These are phyloP conservation scores for Kodamaea derodonti DNA, from an alignment of 1,139 yeast species.

Conservation along the genomic window DNA sequence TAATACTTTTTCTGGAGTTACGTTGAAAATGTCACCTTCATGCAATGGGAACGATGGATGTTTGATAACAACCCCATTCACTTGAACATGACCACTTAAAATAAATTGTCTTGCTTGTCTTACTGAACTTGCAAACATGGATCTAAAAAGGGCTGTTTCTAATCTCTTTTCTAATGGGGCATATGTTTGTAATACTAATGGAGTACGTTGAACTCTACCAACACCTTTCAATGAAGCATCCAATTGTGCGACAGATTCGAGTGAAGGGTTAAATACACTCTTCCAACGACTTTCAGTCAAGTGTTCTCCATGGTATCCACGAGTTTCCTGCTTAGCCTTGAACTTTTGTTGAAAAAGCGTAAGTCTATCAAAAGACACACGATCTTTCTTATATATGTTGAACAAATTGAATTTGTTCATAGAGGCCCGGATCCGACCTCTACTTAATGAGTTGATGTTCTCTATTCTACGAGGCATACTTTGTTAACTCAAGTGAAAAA, in stretches of 20 bases:
- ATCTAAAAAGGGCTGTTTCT: conserved; percentile 84
- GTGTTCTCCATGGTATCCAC: conserved; percentile 96
- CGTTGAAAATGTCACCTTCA: conserved; percentile 85
- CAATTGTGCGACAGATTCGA: conserved; percentile 82
- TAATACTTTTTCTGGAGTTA: conserved; percentile 81
- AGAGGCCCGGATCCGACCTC: conserved; percentile 82
- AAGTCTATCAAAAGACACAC: conserved; percentile 48
- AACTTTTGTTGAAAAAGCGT: conserved; percentile 88
- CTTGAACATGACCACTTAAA: conserved; percentile 76
- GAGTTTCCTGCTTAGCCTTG: conserved; percentile 84
- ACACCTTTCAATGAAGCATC: conserved; percentile 70
- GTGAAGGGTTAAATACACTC: conserved; percentile 63
- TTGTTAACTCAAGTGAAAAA: background rate
- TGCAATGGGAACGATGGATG: conserved; percentile 78
- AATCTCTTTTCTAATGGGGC: conserved; percentile 85
- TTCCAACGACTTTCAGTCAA: conserved; percentile 82
- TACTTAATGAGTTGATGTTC: conserved; percentile 54
- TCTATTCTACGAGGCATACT: conserved; percentile 62
- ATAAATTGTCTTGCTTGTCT: conserved; percentile 94
- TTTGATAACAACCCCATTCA: conserved; percentile 73
- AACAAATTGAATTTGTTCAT: conserved; percentile 90
- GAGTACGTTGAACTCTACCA: conserved; percentile 50
- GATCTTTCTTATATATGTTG: conserved; percentile 72
- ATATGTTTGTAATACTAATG: conserved; percentile 83
- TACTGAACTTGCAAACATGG: conserved; percentile 89